These are phyloP conservation scores for Hymenoscyphus salicellus DNA, from an alignment of 2,329 filamentous ascomycete species.

Conservation along the genomic window DNA sequence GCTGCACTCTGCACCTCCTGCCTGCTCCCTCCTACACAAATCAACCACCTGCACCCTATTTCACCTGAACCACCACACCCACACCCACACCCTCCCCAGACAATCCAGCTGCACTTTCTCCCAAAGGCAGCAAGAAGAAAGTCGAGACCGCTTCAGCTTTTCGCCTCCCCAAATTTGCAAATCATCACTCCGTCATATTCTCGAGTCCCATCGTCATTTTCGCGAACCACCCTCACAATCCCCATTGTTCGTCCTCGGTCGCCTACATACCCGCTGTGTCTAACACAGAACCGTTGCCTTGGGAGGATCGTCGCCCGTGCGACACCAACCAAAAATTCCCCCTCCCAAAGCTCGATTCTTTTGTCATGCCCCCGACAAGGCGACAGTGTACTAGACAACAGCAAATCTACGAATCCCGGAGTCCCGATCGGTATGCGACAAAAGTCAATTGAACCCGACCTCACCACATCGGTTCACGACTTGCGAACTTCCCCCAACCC, in stretches of 20 bases:
- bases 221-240: background rate
- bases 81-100: background rate
- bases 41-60: background rate
- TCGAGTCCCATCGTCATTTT: background rate
- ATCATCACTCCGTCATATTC: background rate
- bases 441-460: background rate
- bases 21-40: background rate
- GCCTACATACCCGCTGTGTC: background rate
- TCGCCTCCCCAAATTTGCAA: background rate
- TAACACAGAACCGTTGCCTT: background rate
- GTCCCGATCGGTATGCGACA: background rate
- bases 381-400: constrained; percentile 2
- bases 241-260: background rate
- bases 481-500: constrained; percentile 29
- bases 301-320: constrained; percentile 2
- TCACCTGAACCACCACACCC: background rate
- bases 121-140: background rate
- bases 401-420: background rate
- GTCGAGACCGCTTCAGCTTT: background rate
- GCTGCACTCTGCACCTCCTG: constrained; percentile 1
- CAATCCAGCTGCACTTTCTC: background rate
- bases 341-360: background rate
- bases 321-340: background rate
- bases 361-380: constrained; percentile 1
- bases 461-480: background rate